Evolutionary conservation across 192 early-diverging fungal genomes (phyloP), one percentile per base, ranked within the genome.

Genomic region (Funneliformis mosseae): DNA sequence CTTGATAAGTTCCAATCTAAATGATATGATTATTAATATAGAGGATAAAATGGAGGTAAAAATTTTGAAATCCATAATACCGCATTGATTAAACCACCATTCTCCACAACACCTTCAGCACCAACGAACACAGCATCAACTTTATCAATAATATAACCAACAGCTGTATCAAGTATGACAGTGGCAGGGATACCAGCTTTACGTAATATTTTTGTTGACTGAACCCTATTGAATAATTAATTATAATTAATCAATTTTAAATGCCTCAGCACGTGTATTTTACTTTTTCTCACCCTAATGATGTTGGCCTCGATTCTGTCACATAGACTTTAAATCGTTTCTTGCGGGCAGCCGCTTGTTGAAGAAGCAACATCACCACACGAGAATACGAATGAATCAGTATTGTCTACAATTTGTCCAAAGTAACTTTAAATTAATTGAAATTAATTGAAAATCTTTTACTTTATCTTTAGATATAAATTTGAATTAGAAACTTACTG

Each of bases 111-210:
- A 43, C 96, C 98, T 85, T 99, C 98, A 10, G 98, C 98, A 23
- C 98, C 98, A 39, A 96, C 97, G 80, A 99, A 89, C 21, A 98
- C 95, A 89, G 97, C 89, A 81, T 99, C 97, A 18, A 99, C 97
- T 83, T 95, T 94, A 78, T 96, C 94, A 88, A 99, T 97, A 76
- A 97, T 89, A 85, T 94, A 97, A 42, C 95, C 96, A 7, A 97
- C 95, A 5, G 97, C 97, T 5, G 95, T 88, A 83, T 99, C 98
- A 81, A 95, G 83, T 46, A 99, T 92, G 25, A 95, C 90, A 62
- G 93, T 91, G 21, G 94, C 95, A 8, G 93, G 93, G 55, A 99
- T 94, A 76, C 94, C 93, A 48, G 91, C 85, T 80, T 83, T 83
- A 63, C 90, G 84, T 73, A 99, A 89, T 69, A 91, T 89, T 23